These are phyloP conservation scores for Phytophthora europaea DNA, from an alignment of 352 stramenopile species.

Conservation along the genomic window DNA sequence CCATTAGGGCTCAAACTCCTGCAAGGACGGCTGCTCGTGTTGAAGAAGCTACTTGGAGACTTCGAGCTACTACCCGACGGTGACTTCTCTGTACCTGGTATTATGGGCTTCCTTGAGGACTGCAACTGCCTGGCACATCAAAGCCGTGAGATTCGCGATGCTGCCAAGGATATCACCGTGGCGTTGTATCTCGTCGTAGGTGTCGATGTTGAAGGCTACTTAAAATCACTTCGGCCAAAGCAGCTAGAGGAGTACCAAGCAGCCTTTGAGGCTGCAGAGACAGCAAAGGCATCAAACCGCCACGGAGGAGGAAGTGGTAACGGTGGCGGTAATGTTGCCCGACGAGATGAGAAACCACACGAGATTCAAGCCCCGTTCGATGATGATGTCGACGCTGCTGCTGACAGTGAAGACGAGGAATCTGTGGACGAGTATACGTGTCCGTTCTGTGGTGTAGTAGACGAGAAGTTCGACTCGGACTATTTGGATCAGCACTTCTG, in stretches of 20 bases:
- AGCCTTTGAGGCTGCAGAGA: constrained; percentile 82
- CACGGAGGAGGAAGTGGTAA: constrained; percentile 2
- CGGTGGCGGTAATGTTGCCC: constrained; percentile 8
- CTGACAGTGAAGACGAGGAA: constrained; percentile 71
- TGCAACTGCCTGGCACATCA: constrained; percentile 89
- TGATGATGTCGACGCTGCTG: constrained; percentile 45
- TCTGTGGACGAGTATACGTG: constrained; percentile 91
- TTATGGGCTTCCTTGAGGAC: constrained; percentile 88
- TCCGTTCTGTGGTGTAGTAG: constrained; percentile 91
- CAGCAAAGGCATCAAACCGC: constrained; percentile 43
- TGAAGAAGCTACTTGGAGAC: constrained; percentile 67
- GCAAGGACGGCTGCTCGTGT: constrained; percentile 64
- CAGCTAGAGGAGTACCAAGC: constrained; percentile 93
- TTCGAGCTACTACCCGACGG: constrained; percentile 62
- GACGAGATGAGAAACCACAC: constrained; percentile 20
- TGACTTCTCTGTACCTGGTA: constrained; percentile 62
- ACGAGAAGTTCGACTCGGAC: constrained; percentile 91
- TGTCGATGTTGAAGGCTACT: constrained; percentile 73
- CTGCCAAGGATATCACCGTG: constrained; percentile 89
- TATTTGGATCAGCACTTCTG: constrained; percentile 94
- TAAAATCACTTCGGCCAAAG: constrained; percentile 90
- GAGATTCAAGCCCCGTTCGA: constrained; percentile 42
- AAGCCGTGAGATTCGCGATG: constrained; percentile 90
- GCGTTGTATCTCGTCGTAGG: constrained; percentile 70
- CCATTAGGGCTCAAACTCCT: constrained; percentile 78